Percentiles rank a stretch among this genome's conserved stretches.
phyloP scores from a whole-genome alignment of 169 alveolate genomes.

The Cryptosporidium tyzzeri region DNA sequence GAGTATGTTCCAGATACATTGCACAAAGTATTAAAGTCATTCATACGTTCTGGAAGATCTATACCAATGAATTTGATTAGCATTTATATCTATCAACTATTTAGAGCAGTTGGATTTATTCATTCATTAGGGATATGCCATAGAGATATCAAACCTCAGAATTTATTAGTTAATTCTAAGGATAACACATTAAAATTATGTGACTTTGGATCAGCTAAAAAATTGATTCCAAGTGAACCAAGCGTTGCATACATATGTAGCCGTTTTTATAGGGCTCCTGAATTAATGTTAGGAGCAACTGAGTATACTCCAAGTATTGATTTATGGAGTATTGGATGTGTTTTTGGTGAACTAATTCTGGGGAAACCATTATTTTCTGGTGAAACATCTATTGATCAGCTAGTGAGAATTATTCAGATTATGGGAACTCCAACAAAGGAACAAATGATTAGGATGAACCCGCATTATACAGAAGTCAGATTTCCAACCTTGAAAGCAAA shows the following conservation, averaged over 20 bases:
- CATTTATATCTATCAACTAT: slow-evolving; percentile 93
- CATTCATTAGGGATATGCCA: slow-evolving; percentile 96
- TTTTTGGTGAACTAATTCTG: slow-evolving; percentile 93
- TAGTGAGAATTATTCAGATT: slow-evolving; percentile 92
- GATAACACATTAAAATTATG: slow-evolving; percentile 94
- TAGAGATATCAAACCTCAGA: slow-evolving; percentile 99
- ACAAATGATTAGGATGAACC: slow-evolving; percentile 94
- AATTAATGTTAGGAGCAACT: slow-evolving; percentile 97
- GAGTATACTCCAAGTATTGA: slow-evolving; percentile 98
- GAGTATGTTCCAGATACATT: slow-evolving; percentile 97
- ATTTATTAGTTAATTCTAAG: slow-evolving; percentile 93
- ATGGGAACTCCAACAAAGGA: slow-evolving; percentile 94
- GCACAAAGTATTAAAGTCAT: slow-evolving; percentile 91
- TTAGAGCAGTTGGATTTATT: slow-evolving; percentile 95
- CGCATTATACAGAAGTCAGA: slow-evolving; percentile 91
- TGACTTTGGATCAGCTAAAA: slow-evolving; percentile 98
- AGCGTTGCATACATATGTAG: slow-evolving; percentile 96
- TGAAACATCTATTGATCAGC: slow-evolving; percentile 95
- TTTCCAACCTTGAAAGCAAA: slow-evolving; percentile 90
- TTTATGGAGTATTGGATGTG: slow-evolving; percentile 98
- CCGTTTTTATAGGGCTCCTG: slow-evolving; percentile 99
- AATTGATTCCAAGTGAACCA: slow-evolving; percentile 91
- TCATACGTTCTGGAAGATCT: slow-evolving; percentile 87
- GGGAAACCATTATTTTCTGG: slow-evolving; percentile 97
- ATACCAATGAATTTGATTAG: slow-evolving; percentile 93